These are phyloP conservation scores for Boletellus ananiceps DNA, from an alignment of 768 basidiomycete species.

Conservation along the genomic window DNA sequence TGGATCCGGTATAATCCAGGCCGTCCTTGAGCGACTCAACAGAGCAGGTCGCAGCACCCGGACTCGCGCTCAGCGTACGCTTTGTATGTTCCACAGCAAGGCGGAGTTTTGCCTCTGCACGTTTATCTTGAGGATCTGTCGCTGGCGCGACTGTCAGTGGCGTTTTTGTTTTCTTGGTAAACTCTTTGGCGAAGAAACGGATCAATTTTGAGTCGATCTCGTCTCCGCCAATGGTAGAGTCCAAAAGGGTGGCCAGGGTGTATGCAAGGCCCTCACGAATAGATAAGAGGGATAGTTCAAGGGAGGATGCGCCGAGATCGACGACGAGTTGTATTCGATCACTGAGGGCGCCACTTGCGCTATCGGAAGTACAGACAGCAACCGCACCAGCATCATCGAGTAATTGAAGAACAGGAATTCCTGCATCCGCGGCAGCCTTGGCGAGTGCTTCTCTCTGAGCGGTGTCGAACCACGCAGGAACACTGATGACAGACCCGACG, in stretches of 20 bases:
- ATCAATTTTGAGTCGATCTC: slow-evolving; percentile 79
- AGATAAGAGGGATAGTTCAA: slow-evolving; percentile 65
- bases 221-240: slow-evolving; percentile 52
- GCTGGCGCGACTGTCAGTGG: slow-evolving; percentile 62
- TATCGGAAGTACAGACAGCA: slow-evolving; percentile 51
- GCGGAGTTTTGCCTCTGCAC: slow-evolving; percentile 89
- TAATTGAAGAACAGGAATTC: slow-evolving; percentile 78
- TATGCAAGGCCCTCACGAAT: slow-evolving; percentile 72
- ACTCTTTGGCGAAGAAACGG: slow-evolving; percentile 91
- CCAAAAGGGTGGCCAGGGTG: slow-evolving; percentile 51
- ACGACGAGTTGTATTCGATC: slow-evolving; percentile 81
- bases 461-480: slow-evolving; percentile 71
- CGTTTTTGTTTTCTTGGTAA: slow-evolving; percentile 91
- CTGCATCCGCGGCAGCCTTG: slow-evolving; percentile 74
- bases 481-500: slow-evolving; percentile 76
- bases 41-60: slow-evolving; percentile 84
- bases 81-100: slow-evolving; percentile 95
- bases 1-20: slow-evolving; percentile 76
- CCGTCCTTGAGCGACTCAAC: slow-evolving; percentile 95
- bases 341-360: slow-evolving; percentile 34
- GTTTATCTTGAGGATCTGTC: slow-evolving; percentile 56
- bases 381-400: slow-evolving; percentile 82
- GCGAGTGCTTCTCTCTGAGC: slow-evolving; percentile 66
- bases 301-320: slow-evolving; percentile 74
- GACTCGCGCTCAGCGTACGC: slow-evolving; percentile 82